Percentiles rank a stretch among this genome's conserved stretches.
Conservation (phyloP, 345 rosid genomes). For the Acer yangbiense region DNA sequence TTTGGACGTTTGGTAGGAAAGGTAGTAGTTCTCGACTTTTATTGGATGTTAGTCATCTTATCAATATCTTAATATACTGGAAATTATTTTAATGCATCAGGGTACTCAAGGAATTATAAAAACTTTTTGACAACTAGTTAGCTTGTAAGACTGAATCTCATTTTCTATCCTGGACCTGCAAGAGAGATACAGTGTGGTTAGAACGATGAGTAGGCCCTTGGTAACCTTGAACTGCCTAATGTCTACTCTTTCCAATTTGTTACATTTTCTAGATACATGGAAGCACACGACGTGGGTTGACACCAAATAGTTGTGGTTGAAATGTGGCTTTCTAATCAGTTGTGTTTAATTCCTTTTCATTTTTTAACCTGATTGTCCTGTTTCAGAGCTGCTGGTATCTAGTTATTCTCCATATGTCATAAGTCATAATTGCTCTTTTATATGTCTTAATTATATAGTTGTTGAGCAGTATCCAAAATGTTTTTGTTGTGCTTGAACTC, state of each 20-base stretch:
- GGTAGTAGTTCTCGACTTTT: not conserved
- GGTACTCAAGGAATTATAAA: not conserved
- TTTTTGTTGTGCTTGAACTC: conserved; percentile 15
- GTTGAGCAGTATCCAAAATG: conserved; percentile 8
- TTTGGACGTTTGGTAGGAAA: not conserved
- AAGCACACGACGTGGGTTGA: no score
- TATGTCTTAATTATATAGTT: not conserved
- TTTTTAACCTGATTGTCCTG: not conserved
- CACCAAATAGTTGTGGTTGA: not conserved
- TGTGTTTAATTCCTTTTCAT: not conserved
- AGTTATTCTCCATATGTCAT: not conserved
- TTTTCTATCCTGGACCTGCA: not conserved
- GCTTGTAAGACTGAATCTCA: not conserved
- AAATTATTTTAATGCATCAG: not conserved
- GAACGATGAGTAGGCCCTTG: not conserved
- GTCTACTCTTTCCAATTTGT: conserved; percentile 4
- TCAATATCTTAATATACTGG: not conserved
- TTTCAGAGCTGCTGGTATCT: not conserved
- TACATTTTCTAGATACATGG: not conserved
- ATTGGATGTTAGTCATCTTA: not conserved
- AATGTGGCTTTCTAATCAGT: not conserved
- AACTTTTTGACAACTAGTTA: not conserved
- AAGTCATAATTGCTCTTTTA: not conserved
- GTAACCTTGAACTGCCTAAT: not conserved
- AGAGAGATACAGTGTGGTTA: not conserved